phyloP scores from a whole-genome alignment of 495 filamentous ascomycete genomes.

The Aspergillus nanangensis region DNA sequence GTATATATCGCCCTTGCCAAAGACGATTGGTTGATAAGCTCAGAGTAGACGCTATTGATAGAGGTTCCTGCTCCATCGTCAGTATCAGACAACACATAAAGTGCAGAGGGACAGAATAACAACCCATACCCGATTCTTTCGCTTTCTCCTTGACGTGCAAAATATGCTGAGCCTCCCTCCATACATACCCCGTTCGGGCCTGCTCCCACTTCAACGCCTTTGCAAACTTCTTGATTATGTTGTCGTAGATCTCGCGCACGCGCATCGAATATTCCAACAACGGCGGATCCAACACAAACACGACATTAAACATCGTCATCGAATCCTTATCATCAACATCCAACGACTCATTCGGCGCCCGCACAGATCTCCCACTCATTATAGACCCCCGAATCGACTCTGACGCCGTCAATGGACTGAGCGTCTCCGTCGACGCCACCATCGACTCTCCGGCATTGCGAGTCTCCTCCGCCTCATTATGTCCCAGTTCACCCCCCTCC shows the following conservation, averaged over 20 bases:
- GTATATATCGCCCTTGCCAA: conserved; percentile 79
- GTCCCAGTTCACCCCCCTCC: conserved; percentile 37
- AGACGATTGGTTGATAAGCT: conserved; percentile 71
- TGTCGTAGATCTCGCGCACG: conserved; percentile 74
- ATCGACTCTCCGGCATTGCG: conserved; percentile 19
- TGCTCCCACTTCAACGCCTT: conserved; percentile 90
- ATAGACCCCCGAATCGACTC: conserved; percentile 32
- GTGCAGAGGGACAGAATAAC: not conserved
- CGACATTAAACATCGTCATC: conserved; percentile 97
- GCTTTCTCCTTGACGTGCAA: conserved; percentile 72
- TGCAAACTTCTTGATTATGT: conserved; percentile 84
- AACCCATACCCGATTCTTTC: conserved; percentile 61
- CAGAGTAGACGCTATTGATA: conserved; percentile 37
- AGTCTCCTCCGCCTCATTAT: conserved; percentile 40
- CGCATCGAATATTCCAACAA: conserved; percentile 69
- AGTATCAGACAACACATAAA: conserved; percentile 5
- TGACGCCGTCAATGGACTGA: conserved; percentile 24
- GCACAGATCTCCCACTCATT: conserved; percentile 29
- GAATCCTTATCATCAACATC: conserved; percentile 53
- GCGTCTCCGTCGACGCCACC: conserved; percentile 31
- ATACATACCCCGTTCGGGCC: conserved; percentile 79
- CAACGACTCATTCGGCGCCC: conserved; percentile 27
- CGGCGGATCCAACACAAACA: conserved; percentile 82
- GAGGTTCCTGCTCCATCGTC: conserved; percentile 27
- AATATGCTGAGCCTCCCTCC: conserved; percentile 78